Evolutionary conservation across 192 early-diverging fungal species (phyloP).

Genomic region (Entomortierella parvispora): DNA sequence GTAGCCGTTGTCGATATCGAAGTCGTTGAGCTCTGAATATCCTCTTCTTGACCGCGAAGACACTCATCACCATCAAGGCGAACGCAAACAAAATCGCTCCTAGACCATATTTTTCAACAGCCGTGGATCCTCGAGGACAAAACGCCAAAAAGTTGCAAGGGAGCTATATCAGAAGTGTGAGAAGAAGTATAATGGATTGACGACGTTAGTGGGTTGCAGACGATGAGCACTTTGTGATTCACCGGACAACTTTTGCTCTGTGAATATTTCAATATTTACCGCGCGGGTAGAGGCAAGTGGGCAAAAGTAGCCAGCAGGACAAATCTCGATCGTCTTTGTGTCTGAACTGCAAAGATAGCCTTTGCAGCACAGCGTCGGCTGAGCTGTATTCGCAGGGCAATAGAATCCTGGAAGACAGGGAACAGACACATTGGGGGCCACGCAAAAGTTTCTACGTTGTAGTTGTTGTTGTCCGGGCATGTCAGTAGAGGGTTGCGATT

Average conservation of each 20-base stretch:
- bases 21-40: conserved; percentile 34
- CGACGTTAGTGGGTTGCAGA: no score
- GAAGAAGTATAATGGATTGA: no score
- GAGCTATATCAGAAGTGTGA: conserved; percentile 15
- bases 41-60: conserved; percentile 43
- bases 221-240: no score
- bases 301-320: conserved; percentile 55
- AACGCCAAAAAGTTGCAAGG: conserved; percentile 32
- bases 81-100: conserved; percentile 27
- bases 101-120: conserved; percentile 39
- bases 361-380: conserved; percentile 68
- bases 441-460: conserved; percentile 24
- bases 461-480: background rate
- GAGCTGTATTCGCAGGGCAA: conserved; percentile 59
- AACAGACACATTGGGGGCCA: conserved; percentile 26
- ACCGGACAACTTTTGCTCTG: no score
- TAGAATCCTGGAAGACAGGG: conserved; percentile 52
- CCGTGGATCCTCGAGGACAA: conserved; percentile 45
- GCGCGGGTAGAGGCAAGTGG: conserved; percentile 23
- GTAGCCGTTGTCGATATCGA: conserved; percentile 28
- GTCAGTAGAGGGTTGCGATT: conserved; percentile 1
- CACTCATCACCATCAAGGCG: conserved; percentile 23
- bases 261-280: no score
- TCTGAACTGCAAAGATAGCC: conserved; percentile 65
- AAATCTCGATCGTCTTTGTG: conserved; percentile 52